Conservation (phyloP, 2,329 filamentous ascomycete genomes). For the Volutella citrinella region DNA sequence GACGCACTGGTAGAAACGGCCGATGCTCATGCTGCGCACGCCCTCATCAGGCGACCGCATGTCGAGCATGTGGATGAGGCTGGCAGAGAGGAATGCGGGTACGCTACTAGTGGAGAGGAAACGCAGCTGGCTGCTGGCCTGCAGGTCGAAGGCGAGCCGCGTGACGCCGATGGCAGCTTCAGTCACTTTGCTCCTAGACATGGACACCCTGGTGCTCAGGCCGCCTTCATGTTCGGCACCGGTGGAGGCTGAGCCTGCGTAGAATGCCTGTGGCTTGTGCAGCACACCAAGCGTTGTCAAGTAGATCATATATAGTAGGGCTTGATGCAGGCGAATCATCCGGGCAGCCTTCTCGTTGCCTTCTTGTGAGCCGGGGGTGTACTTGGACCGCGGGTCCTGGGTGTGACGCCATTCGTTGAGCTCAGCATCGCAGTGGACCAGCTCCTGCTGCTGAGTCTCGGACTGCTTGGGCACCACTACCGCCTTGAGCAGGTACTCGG, state of each 20-base stretch:
- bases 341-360: background rate
- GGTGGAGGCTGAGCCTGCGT: no score
- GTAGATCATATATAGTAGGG: slow-evolving; percentile 8
- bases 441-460: background rate
- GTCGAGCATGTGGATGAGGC: slow-evolving; percentile 7
- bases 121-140: slow-evolving; percentile 5
- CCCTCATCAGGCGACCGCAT: slow-evolving; percentile 5
- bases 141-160: slow-evolving; percentile 6
- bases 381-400: slow-evolving; percentile 5
- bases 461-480: slow-evolving; percentile 2
- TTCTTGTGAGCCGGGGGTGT: slow-evolving; percentile 1
- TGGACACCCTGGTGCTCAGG: background rate
- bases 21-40: slow-evolving; percentile 10
- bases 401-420: slow-evolving; percentile 5
- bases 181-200: slow-evolving; percentile 5
- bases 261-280: slow-evolving; percentile 9
- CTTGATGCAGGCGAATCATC: slow-evolving; percentile 6
- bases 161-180: slow-evolving; percentile 7
- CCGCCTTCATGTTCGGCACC: background rate
- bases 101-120: slow-evolving; percentile 10
- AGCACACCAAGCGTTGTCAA: slow-evolving; percentile 3
- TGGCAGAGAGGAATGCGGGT: slow-evolving; percentile 8
- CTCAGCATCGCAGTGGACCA: slow-evolving; percentile 4
- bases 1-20: slow-evolving; percentile 11
- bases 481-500: slow-evolving; percentile 3